Conservation (phyloP, 2,329 filamentous ascomycete genomes). For the Penicillium sp. region DNA sequence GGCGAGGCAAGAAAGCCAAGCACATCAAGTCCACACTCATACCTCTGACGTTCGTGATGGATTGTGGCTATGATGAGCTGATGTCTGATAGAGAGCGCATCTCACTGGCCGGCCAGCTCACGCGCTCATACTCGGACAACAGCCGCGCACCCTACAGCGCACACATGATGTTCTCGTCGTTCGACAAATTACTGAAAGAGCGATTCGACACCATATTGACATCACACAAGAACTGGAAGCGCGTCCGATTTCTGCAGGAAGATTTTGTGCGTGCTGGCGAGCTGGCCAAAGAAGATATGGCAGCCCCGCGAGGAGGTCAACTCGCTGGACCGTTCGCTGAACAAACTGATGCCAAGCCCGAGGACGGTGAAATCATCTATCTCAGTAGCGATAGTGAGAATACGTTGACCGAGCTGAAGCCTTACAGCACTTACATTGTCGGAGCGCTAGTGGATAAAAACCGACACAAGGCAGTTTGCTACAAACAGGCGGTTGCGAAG, state of each 20-base stretch:
- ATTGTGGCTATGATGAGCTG: constrained; percentile 86
- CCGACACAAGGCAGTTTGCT: constrained; percentile 90
- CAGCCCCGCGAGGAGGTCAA: constrained; percentile 52
- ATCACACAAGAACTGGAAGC: constrained; percentile 76
- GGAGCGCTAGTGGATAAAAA: constrained; percentile 96
- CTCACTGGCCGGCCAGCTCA: constrained; percentile 79
- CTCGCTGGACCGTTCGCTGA: constrained; percentile 59
- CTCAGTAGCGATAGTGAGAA: constrained; percentile 88
- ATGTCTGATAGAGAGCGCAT: constrained; percentile 86
- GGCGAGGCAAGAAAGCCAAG: constrained; percentile 24
- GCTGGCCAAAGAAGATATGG: constrained; percentile 67
- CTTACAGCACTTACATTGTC: constrained; percentile 87
- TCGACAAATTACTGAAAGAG: constrained; percentile 68
- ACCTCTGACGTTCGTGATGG: constrained; percentile 77
- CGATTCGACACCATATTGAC: constrained; percentile 77
- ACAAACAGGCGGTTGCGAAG: constrained; percentile 70
- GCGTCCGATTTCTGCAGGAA: constrained; percentile 67
- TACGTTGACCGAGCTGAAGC: constrained; percentile 76
- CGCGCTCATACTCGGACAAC: constrained; percentile 87
- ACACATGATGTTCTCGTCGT: constrained; percentile 75
- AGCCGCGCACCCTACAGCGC: constrained; percentile 63
- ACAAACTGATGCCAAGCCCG: constrained; percentile 29
- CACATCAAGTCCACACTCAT: constrained; percentile 53
- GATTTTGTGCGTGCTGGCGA: constrained; percentile 70
- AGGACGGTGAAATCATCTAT: constrained; percentile 70